Percentiles rank a stretch among this genome's conserved stretches.
These are phyloP conservation scores for Colletotrichum spinosum DNA, from an alignment of 2,329 filamentous ascomycete genomes.

Conservation along the genomic window DNA sequence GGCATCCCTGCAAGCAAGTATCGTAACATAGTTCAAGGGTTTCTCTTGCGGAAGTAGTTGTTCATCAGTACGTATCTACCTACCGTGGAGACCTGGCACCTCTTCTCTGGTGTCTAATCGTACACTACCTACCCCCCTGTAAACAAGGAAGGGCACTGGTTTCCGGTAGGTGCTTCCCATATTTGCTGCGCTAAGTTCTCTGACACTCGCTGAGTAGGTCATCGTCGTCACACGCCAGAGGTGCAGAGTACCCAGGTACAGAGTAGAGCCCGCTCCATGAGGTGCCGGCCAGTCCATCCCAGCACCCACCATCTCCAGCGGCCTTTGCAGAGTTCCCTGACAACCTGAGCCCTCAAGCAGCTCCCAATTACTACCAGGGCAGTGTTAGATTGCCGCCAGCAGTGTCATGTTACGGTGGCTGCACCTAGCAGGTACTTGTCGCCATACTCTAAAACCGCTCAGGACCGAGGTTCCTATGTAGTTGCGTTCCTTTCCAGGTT, in stretches of 20 bases:
- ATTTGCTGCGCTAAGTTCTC: conserved; percentile 20
- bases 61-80: background rate
- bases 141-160: conserved; percentile 20
- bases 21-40: conserved; percentile 1
- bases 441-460: background rate
- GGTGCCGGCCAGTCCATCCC: conserved; percentile 28
- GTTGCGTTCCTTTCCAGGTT: too few relatives aligned
- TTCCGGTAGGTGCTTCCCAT: conserved; percentile 27
- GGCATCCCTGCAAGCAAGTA: background rate
- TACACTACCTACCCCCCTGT: conserved; percentile 3
- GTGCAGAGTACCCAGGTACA: background rate
- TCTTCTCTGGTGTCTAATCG: too few relatives aligned
- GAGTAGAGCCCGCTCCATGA: conserved; percentile 15
- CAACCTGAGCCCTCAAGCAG: conserved; percentile 3
- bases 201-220: conserved; percentile 28
- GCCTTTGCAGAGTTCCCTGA: background rate
- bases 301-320: conserved; percentile 19
- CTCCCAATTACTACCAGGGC: conserved; percentile 2
- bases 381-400: conserved; percentile 19
- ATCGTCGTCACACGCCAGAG: conserved; percentile 28
- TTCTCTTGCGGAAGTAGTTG: background rate
- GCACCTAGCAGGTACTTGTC: conserved; percentile 26
- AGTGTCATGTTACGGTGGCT: conserved; percentile 13
- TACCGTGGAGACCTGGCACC: background rate
- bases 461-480: too few relatives aligned